Percentiles rank a stretch among this genome's conserved stretches.
Conservation (phyloP, 441 rosid species). For the Croton setiger region DNA sequence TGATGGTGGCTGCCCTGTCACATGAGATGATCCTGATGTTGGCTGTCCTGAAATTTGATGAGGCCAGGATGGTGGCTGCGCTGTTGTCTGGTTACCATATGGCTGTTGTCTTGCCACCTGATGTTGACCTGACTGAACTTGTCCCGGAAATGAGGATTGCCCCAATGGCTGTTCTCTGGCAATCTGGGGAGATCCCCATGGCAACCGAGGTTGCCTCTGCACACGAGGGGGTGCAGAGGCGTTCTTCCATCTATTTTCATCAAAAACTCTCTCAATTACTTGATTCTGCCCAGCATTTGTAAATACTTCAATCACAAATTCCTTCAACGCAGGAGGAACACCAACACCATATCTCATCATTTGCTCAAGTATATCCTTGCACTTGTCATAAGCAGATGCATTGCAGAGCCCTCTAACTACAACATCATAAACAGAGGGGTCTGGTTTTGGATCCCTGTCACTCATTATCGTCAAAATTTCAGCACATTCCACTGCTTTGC, state of each 20-base stretch:
- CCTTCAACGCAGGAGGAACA: constrained; percentile 53
- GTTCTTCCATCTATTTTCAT: constrained; percentile 42
- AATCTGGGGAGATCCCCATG: constrained; percentile 16
- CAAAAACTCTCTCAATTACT: constrained; percentile 60
- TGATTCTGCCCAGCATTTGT: constrained; percentile 52
- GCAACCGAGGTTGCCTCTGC: constrained; percentile 33
- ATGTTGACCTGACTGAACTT: constrained; percentile 15
- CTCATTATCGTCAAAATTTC: constrained; percentile 80
- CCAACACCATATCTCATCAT: constrained; percentile 63
- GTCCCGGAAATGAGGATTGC: constrained; percentile 18
- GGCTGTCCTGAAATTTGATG: constrained; percentile 2
- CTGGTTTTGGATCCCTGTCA: constrained; percentile 88
- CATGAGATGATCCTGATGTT: constrained; percentile 14
- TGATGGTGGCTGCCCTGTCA: constrained; percentile 13
- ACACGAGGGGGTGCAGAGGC: constrained; percentile 28
- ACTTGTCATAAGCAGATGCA: constrained; percentile 51
- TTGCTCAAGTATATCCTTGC: constrained; percentile 55
- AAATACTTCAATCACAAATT: constrained; percentile 44
- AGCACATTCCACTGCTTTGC: constrained; percentile 63
- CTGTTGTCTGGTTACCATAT: constrained; percentile 1
- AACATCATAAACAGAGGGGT: constrained; percentile 62
- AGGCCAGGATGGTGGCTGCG: too few species aligned
- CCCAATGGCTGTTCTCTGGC: constrained; percentile 20
- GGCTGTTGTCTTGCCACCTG: constrained; percentile 19
- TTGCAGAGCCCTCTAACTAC: constrained; percentile 77